These are phyloP conservation scores for Cryptococcus depauperatus DNA, from an alignment of 1,284 basidiomycete genomes.

Conservation along the genomic window DNA sequence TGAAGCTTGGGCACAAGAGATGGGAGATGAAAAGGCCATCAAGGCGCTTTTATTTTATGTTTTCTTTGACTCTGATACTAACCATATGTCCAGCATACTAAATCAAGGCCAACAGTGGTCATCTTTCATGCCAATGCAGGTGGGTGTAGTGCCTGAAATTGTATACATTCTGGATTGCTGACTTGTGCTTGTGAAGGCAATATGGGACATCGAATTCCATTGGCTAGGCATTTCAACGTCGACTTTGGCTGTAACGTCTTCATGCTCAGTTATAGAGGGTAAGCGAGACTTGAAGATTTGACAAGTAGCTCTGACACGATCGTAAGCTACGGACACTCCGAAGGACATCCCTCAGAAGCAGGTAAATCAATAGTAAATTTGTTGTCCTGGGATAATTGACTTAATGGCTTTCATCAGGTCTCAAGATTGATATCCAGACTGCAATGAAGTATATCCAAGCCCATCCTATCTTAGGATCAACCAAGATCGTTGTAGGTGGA, in stretches of 20 bases:
- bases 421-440: constrained; percentile 65
- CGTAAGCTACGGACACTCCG: constrained; percentile 62
- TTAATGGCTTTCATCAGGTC: constrained; percentile 47
- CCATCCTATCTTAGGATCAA: constrained; percentile 60
- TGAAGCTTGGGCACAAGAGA: constrained; percentile 25
- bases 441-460: constrained; percentile 65
- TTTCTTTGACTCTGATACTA: too few relatives aligned
- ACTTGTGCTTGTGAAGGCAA: constrained; percentile 27
- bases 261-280: constrained; percentile 44
- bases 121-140: constrained; percentile 88
- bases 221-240: constrained; percentile 75
- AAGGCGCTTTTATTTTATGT: constrained; percentile 20
- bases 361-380: too few relatives aligned
- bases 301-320: constrained; percentile 26
- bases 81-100: constrained; percentile 51
- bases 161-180: neutral
- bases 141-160: constrained; percentile 47
- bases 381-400: neutral
- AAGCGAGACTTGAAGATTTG: constrained; percentile 3
- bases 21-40: constrained; percentile 27
- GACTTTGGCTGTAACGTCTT: constrained; percentile 57
- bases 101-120: constrained; percentile 67
- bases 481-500: constrained; percentile 53
- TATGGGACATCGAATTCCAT: constrained; percentile 70
- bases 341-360: constrained; percentile 72